phyloP scores from a whole-genome alignment of 2,329 filamentous ascomycete genomes.

The Fusarium sp. region DNA sequence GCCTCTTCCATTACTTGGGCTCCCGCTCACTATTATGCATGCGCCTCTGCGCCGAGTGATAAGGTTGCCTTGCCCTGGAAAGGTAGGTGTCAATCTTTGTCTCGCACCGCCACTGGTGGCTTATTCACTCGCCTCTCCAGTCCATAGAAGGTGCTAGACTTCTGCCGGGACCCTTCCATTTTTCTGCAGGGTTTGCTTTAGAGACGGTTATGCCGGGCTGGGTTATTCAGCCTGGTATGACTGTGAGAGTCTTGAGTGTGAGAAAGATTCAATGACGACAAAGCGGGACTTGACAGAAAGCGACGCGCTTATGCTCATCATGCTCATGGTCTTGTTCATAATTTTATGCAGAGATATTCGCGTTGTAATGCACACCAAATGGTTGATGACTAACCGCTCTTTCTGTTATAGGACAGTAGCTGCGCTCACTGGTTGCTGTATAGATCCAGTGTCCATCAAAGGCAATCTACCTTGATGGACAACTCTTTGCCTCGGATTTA shows the following conservation, averaged over 20 bases:
- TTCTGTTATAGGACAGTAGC: not conserved
- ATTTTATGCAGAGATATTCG: not conserved
- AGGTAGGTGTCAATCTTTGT: slow-evolving; percentile 20
- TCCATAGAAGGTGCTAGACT: slow-evolving; percentile 49
- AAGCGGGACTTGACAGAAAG: slow-evolving; percentile 26
- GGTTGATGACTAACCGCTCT: slow-evolving; percentile 39
- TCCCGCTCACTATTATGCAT: not conserved
- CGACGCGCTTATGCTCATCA: slow-evolving; percentile 21
- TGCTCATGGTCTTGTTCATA: not conserved
- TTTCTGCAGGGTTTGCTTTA: not conserved
- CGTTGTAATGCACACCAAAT: not conserved
- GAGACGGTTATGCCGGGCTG: slow-evolving; percentile 15
- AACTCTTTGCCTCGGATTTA: slow-evolving; percentile 7
- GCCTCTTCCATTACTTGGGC: slow-evolving; percentile 20
- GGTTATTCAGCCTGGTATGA: slow-evolving; percentile 23
- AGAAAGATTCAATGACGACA: slow-evolving; percentile 32
- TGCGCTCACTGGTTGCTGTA: not conserved
- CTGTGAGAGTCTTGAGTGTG: not conserved
- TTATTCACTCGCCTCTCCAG: slow-evolving; percentile 18
- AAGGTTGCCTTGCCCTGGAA: slow-evolving; percentile 27
- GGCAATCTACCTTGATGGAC: slow-evolving; percentile 48
- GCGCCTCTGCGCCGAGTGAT: slow-evolving; percentile 21
- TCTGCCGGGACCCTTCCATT: slow-evolving; percentile 18
- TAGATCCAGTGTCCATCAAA: slow-evolving; percentile 5
- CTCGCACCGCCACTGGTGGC: slow-evolving; percentile 42